Base-by-base conservation (phyloP, 768 basidiomycete species). In the Psilocybe tampanensis region DNA sequence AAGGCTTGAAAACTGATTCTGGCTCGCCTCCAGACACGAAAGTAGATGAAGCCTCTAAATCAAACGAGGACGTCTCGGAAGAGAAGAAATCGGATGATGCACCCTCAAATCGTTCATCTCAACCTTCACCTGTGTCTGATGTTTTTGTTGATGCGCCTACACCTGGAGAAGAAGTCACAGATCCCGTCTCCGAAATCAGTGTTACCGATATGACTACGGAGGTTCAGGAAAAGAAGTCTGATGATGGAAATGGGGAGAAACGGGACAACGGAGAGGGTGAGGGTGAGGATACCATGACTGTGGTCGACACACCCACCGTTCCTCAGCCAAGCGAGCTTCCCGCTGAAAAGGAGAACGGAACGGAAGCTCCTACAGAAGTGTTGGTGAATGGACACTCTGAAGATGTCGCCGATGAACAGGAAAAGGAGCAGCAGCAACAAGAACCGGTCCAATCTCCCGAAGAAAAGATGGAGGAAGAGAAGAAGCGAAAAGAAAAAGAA, bases 81-180 rank as follows among this genome's bases (percentile, higher is more conserved):
- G 58, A 23, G 21, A 52, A 44, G 49, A 45, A 32, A 43, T 5
- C 24, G 19, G 47, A 43, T n/a, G 29, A 18, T 3, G 24, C 24
- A 13, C n/a, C 26, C 2, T 22, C 29, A 21, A 41, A 58, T 33
- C 44, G 44, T 1, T 59, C 61, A 13, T 32, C 47, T 15, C 44
- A 44, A 32, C 43, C 54, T 17, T 50, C 61, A 15, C 53, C 60
- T 18, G 62, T 15, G 13, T 51, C 48, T 13, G 63, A 61, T 23
- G 61, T 56, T 33, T 64, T 64, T 29, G 61, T 63, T 8, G 66
- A 66, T 26, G 63, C 66, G 17, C 60, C 57, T 21, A 54, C 52
- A 8, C 45, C 41, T 22, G 55, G 44, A 2, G 53, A 49, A 4
- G 48, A 26, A 32, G 41, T 21, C 7, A 21, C 17, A 1, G 57